Base-by-base conservation (phyloP, 768 basidiomycete species). In the Psilocybe cyanescens region DNA sequence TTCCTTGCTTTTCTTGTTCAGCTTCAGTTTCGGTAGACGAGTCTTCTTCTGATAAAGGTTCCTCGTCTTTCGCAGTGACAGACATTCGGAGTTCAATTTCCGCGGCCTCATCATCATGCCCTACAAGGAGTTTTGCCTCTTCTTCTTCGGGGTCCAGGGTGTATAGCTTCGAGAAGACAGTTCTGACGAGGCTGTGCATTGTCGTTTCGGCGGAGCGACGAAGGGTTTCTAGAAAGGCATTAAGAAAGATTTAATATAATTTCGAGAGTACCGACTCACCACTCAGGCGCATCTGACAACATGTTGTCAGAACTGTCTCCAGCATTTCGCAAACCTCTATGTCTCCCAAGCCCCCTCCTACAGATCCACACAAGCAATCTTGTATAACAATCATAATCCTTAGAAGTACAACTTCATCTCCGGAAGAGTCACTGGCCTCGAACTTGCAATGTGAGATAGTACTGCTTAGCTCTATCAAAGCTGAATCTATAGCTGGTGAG, bases 261-360 rank as follows among this genome's bases (percentile, higher is more conserved):
- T 31, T 35, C n/a, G 35, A 54, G 29, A 39, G 53, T 55, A 63
- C 24, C 24, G 24, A 80, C 91, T 63, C 67, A 97, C 95, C 95
- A 69, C 92, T 93, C n/a, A 98, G 80, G 57, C 97, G 83, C 86
- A 97, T 96, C 72, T 98, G 92, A 74, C 97, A 98, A 66, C 95
- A 95, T 53, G 97, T 98, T 9, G 95, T 97, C 66, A 99, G 75
- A 4, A 98, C 97, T 1, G 96, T 97, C 75, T 99, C 97, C 67
- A 99, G 79, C 90, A 99, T 95, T 76, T 98, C 97, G 72, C 97
- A 99, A 14, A 99, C 90, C 71, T 95, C 94, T 56, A 97, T 86
- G 68, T 99, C 97, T 29, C 92, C 94, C 37, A 99, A 82, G 8
- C 81, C 79, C n/a, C 76, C 72, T 1, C 92, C 90, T 30, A 93